phyloP scores from a whole-genome alignment of 371 early-diverging fungal species.

The Enterocytospora artemiae region DNA sequence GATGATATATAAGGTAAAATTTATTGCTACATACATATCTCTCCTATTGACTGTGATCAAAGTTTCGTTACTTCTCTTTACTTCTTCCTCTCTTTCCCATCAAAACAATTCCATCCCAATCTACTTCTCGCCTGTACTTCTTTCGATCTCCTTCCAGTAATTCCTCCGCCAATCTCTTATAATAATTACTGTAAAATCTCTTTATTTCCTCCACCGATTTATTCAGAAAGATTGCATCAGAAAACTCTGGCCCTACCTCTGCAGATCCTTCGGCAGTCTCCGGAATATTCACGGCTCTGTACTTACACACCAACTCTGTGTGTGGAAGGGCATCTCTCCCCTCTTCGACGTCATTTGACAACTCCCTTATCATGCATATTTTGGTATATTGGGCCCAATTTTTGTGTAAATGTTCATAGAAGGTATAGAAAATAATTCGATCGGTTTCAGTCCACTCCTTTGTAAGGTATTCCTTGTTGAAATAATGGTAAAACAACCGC shows the following conservation, averaged over 20 bases:
- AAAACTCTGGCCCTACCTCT: too few relatives aligned
- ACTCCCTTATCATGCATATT: background rate
- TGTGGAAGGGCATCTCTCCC: background rate
- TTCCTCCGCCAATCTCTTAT: conserved; percentile 1
- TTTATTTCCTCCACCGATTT: background rate
- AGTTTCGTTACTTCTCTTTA: background rate
- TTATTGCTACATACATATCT: too few relatives aligned
- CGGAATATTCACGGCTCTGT: background rate
- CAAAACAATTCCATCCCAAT: background rate
- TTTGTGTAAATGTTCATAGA: background rate
- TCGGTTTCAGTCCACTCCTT: background rate
- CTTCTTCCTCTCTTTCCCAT: conserved; percentile 5
- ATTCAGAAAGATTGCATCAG: background rate
- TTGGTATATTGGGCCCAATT: conserved; percentile 1
- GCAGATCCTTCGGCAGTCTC: too few relatives aligned
- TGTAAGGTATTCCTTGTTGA: background rate
- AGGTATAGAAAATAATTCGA: background rate
- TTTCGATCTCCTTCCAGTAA: background rate
- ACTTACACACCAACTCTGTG: background rate
- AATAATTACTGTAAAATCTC: conserved; percentile 2
- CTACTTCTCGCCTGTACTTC: background rate
- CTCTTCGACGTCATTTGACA: background rate
- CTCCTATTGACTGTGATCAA: too few relatives aligned
- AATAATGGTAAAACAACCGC: background rate
- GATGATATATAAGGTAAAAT: too few relatives aligned